Base-by-base conservation (phyloP, 768 basidiomycete species). In the Tricholoma bakamatsutake region DNA sequence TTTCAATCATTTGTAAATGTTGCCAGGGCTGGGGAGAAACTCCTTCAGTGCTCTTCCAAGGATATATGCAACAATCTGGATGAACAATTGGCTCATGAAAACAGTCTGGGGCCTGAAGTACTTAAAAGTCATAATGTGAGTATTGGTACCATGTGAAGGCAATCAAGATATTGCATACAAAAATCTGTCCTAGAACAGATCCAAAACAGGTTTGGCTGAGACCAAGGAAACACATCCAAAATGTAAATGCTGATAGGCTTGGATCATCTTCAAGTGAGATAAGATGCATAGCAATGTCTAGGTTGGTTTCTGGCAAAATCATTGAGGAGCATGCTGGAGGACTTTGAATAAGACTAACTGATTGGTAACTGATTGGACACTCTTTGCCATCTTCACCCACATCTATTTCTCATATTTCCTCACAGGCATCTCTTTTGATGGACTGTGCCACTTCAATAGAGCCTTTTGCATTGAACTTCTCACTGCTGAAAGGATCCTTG, bases 151-250 rank as follows among this genome's bases (percentile, higher is more conserved):
- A 31, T 17, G 30, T 15, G 43, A 11, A 42, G 31, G 9, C 48
- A 17, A 21, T 17, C 18, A 18, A 8, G 35, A 31, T 13, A 17
- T 15, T 24, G 50, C 67, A 31, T 58, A 73, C 73, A 59, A 75
- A 74, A 28, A 46, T 70, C 57, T 73, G 68, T 2, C 72, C 60
- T 24, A 72, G 59, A 15, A 77, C 76, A 45, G 63, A 74, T 55
- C 80, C 81, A 62, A 84, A 84, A 56, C 79, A 78, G 8, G 80
- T 74, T 15, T 83, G 71, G 9, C 81, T 81, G 13, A 82, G 61
- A 35, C 78, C 78, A 1, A 83, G 71, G 66, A 83, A 75, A 73
- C 79, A 77, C 62, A 81, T 77, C 13, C 82, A 69, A 67, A 84
- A 81, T 0, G 82, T 83, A 57, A 78, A 76, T 0, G 73, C 69